These are phyloP conservation scores for Paraphoma chrysanthemicola DNA, from an alignment of 2,329 filamentous ascomycete species.

Conservation along the genomic window DNA sequence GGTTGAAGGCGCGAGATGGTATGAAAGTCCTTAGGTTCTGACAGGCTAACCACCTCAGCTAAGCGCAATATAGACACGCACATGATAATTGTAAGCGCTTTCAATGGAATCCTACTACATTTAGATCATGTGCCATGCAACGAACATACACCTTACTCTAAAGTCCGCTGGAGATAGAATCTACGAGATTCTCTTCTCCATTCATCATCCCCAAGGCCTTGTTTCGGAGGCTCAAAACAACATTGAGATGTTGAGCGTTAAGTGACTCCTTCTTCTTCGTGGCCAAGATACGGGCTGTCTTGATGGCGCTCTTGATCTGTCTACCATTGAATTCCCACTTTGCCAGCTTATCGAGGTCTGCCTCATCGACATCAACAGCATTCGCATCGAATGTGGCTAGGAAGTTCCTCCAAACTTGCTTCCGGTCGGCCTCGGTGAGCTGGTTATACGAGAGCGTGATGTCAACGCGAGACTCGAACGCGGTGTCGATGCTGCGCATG, in stretches of 20 bases:
- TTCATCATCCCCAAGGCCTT: slow-evolving; percentile 1
- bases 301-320: slow-evolving; percentile 13
- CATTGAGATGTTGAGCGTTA: slow-evolving; percentile 9
- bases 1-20: too few relatives aligned
- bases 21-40: too few relatives aligned
- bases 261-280: slow-evolving; percentile 13
- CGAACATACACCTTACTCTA: background rate
- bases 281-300: slow-evolving; percentile 15
- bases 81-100: too few relatives aligned
- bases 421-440: slow-evolving; percentile 50
- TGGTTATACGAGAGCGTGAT: slow-evolving; percentile 7
- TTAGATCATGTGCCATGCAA: too few relatives aligned
- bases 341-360: slow-evolving; percentile 1
- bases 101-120: too few relatives aligned
- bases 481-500: slow-evolving; percentile 48
- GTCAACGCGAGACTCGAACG: slow-evolving; percentile 40
- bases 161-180: background rate
- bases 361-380: slow-evolving; percentile 1
- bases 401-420: slow-evolving; percentile 15
- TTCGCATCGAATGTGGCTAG: slow-evolving; percentile 10
- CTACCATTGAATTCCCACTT: slow-evolving; percentile 9
- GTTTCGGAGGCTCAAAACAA: background rate
- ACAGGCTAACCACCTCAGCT: too few relatives aligned
- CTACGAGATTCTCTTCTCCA: background rate
- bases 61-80: too few relatives aligned